Evolutionary conservation across 768 basidiomycete species (phyloP), one percentile per base, ranked within the genome.

Genomic region (Suillus luteus): DNA sequence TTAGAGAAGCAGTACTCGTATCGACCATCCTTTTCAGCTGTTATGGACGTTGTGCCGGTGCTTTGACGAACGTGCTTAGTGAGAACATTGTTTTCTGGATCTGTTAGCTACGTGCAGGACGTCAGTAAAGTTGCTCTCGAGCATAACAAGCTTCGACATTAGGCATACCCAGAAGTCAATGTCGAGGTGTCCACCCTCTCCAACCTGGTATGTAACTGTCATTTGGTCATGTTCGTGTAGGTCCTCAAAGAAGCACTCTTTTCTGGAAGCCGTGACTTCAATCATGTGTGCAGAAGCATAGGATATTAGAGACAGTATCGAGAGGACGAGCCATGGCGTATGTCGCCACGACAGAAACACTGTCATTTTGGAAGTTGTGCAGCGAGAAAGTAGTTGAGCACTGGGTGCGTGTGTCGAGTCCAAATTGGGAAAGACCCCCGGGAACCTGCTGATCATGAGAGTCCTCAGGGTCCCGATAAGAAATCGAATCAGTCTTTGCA

Each of bases 171-270:
- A 96, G 74, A 99, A 99, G 77, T 99, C 96, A 64, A 99, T 93
- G 77, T 99, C 97, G 58, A 99, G 78, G 73, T 98, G 93, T 1
- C 97, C 96, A 31, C 97, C 97, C 51, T 93, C 95, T 60, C 94
- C 96, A 8, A 99, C 97, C 83, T 99, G 97, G 75, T 99, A 99
- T 44, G 96, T 97, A 58, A 99, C 92, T 31, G 96, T 96, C 97
- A 99, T 99, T 96, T 98, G 70, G 87, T 96, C 95, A 74, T 94
- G 87, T 66, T 85, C 80, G 71, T 95, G 93, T 12, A 96, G 84
- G 78, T 96, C 95, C 77, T 97, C 95, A 73, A 97, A 96, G 82
- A 94, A 97, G 78, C 95, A 97, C 72, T 96, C 95, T 72, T 93
- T 95, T 72, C 86, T 88, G 17, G 89, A 88, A 12, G 95, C 90